Evolutionary conservation across 768 basidiomycete species (phyloP), one percentile per base, ranked within the genome.

Genomic region (Pleurotus tuber-regium): DNA sequence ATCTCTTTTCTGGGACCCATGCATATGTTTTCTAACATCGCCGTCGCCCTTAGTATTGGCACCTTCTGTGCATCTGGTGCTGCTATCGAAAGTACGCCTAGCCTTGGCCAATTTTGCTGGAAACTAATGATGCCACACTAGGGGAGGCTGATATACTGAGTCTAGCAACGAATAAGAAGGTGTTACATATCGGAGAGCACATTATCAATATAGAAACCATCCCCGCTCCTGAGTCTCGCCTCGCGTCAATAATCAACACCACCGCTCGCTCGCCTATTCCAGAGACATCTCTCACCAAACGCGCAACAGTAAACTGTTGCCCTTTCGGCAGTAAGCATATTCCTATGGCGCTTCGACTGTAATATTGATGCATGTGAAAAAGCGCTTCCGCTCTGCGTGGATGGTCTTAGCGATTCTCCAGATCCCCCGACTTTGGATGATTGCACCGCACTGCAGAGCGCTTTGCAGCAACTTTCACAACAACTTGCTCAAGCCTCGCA

Each of bases 391-490:
- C n/a, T 35, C 7, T 52, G 51, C 30, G 31, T 41, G 4, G 31
- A 52, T 30, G 51, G 21, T 14, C 40, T 52, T n/a, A 52, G 51
- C 24, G 19, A 12, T 19, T 46, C 51, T n/a, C 51, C 29, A 14
- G 40, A 31, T n/a, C 26, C 51, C 9, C 51, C 51, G 9, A 16
- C 33, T 9, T n/a, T 23, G 11, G 51, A 14, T 18, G 51, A 52
- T n/a, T 52, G 51, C 29, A 23, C 26, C n/a, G 25, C 25, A 5
- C 41, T 52, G 12, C n/a, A 26, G 19, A 43, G 14, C 7, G 51
- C 51, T 4, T 18, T 52, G 29, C 21, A 43, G 12, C 40, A 19
- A 23, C 51, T 43, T 16, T 40, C 51, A 2, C 26, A 26, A 0
- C 31, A 36, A 29, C 41, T 52, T 5, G 29, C 43, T 7, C 23